phyloP scores from a whole-genome alignment of 2,329 filamentous ascomycete species.

The Calonectria montana region DNA sequence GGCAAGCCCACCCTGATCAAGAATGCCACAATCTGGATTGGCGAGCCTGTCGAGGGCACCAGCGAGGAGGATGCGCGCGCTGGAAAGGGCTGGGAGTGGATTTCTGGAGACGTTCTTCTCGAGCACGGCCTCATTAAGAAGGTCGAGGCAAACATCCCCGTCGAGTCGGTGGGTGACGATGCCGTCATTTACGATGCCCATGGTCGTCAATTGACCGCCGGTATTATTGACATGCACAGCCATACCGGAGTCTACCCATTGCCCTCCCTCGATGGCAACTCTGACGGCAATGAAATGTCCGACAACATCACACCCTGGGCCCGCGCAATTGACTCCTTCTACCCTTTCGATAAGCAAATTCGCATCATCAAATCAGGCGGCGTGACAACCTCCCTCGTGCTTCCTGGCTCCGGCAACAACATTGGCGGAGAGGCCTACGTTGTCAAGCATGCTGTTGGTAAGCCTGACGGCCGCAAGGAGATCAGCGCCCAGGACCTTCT shows the following conservation, averaged over 20 bases:
- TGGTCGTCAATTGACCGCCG: constrained; percentile 71
- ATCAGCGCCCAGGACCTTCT: constrained; percentile 73
- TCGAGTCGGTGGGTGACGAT: constrained; percentile 56
- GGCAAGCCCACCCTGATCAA: constrained; percentile 71
- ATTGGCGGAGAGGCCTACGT: constrained; percentile 78
- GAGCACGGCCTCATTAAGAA: constrained; percentile 70
- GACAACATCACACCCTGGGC: constrained; percentile 75
- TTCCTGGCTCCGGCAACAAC: constrained; percentile 78
- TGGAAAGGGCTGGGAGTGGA: constrained; percentile 72
- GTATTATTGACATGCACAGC: constrained; percentile 79
- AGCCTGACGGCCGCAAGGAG: constrained; percentile 68
- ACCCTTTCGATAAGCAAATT: constrained; percentile 73
- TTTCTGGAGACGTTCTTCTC: constrained; percentile 68
- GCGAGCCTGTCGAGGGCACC: constrained; percentile 65
- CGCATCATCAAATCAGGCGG: constrained; percentile 78
- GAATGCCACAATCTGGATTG: constrained; percentile 75
- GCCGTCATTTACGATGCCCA: constrained; percentile 66
- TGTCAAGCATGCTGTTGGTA: constrained; percentile 75
- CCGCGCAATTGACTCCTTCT: constrained; percentile 73
- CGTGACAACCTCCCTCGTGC: constrained; percentile 75
- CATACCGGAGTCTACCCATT: constrained; percentile 71
- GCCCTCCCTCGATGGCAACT: constrained; percentile 64
- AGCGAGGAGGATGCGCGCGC: constrained; percentile 64
- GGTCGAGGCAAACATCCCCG: constrained; percentile 59
- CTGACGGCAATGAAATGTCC: constrained; percentile 73